Percentiles rank a stretch among this genome's conserved stretches.
Conservation (phyloP, 108 stramenopile species). For the Conticribra guillardii region DNA sequence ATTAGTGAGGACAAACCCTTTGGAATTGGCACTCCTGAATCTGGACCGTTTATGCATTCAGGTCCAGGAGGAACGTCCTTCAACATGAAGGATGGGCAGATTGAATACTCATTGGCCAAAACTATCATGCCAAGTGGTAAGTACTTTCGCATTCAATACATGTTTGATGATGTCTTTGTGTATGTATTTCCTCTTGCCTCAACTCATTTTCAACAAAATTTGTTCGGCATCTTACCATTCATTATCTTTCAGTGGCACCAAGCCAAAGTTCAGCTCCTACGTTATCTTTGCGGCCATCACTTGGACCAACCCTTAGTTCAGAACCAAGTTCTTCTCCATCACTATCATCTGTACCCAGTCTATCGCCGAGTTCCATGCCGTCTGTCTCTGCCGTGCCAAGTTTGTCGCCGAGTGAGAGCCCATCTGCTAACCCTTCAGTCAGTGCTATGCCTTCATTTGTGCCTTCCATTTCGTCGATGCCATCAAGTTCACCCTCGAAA, state of each 20-base stretch:
- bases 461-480: constrained; percentile 5
- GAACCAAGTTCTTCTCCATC: constrained; percentile 8
- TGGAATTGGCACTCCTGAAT: constrained; percentile 17
- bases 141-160: too few relatives aligned
- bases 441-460: constrained; percentile 5
- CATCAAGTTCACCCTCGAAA: not conserved
- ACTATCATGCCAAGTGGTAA: constrained; percentile 16
- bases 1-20: constrained; percentile 13
- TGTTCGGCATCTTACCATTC: not conserved
- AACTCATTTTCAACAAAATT: not conserved
- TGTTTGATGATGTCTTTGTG: too few relatives aligned
- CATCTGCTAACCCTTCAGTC: not conserved
- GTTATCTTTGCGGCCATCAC: not conserved
- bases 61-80: constrained; percentile 16
- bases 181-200: not conserved
- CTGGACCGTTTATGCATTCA: constrained; percentile 14
- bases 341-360: not conserved
- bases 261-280: constrained; percentile 5
- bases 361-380: not conserved
- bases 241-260: too few relatives aligned
- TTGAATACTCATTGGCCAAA: constrained; percentile 14
- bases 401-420: not conserved
- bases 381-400: not conserved
- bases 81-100: constrained; percentile 19
- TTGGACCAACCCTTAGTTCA: not conserved